Base-by-base conservation (phyloP, 192 early-diverging fungal genomes). In the Umbelopsis vinacea region DNA sequence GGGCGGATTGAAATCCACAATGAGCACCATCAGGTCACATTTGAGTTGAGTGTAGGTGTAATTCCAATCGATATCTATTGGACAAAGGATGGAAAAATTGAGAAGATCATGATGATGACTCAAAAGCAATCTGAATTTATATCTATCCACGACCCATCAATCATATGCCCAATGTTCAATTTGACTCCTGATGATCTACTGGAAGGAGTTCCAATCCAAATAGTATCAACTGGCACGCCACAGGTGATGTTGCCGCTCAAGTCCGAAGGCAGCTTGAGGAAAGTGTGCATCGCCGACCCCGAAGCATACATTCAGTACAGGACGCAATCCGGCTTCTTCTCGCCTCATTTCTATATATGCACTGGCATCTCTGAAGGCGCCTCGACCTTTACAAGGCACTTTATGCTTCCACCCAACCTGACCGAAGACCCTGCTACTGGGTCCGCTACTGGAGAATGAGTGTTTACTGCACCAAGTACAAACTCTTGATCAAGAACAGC, bases 401-500 rank as follows among this genome's bases (percentile, higher is more conserved):
- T 70, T 5, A 47, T 46, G 4, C 29, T 37, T n/a, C 46, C 69
- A 3, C 69, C 69, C 10, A 47, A 70, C 23, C 43, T 54, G 7
- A 0, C 23, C 11, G 69, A 70, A 38, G 69, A 70, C n/a, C 69
- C 69, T 10, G 69, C 47, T 10, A 70, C 69, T 43, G 69, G 69
- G 6, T 70, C 69, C 29, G 69, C 69, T 21, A 70, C 69, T 21
- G 69, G 69, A 14, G 69, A 47, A 70, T 70, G 69, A 54, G 69
- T 26, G 69, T 47, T 21, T 70, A 52, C 26, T 21, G 19, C 48
- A 14, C 21, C 48, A 50, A 54, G 69, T 70, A 70, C 22, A 47
- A 47, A 2, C 19, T 70, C 1, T 8, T 70, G 11, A 14, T 23
- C 6, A 26, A 17, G 5, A 50, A n/a, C 2, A 29, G 19, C 19